Evolutionary conservation across 192 early-diverging fungal genomes (phyloP).

Genomic region (Funneliformis geosporum): DNA sequence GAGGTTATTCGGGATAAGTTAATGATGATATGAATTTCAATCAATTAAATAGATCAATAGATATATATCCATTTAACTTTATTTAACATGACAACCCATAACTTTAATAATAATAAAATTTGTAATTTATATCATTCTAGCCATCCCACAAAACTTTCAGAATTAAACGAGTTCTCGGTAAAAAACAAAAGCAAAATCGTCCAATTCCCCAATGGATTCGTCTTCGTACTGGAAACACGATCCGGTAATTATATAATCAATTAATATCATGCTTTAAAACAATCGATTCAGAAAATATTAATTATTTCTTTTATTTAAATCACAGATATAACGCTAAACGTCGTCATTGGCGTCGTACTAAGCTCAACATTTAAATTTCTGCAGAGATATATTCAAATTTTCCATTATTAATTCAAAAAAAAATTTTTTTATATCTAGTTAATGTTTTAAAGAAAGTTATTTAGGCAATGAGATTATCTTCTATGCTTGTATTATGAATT

Average conservation of each 20-base stretch:
- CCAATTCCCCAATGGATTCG: constrained; percentile 98
- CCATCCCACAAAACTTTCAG: constrained; percentile 98
- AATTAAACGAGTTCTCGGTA: constrained; percentile 97
- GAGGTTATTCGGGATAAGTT: too few relatives aligned
- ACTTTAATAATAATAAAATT: too few relatives aligned
- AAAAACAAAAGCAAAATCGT: constrained; percentile 99
- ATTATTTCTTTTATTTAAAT: constrained; percentile 1
- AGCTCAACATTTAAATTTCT: constrained; percentile 85
- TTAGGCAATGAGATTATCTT: too few relatives aligned
- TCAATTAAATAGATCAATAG: too few relatives aligned
- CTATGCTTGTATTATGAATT: too few relatives aligned
- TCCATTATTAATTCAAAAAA: neutral
- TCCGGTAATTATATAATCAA: constrained; percentile 55
- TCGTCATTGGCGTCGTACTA: constrained; percentile 98
- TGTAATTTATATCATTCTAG: constrained; percentile 45
- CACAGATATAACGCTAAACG: constrained; percentile 97
- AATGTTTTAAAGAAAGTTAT: neutral
- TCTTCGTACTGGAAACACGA: constrained; percentile 91
- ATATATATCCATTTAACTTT: too few relatives aligned
- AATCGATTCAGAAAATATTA: neutral
- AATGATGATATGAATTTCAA: too few relatives aligned
- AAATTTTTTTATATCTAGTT: neutral
- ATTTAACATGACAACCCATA: too few relatives aligned
- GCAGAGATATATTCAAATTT: too few relatives aligned
- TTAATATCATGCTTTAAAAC: neutral